Conservation (phyloP, 2,329 filamentous ascomycete genomes). For the Ascocoryne sarcoides region DNA sequence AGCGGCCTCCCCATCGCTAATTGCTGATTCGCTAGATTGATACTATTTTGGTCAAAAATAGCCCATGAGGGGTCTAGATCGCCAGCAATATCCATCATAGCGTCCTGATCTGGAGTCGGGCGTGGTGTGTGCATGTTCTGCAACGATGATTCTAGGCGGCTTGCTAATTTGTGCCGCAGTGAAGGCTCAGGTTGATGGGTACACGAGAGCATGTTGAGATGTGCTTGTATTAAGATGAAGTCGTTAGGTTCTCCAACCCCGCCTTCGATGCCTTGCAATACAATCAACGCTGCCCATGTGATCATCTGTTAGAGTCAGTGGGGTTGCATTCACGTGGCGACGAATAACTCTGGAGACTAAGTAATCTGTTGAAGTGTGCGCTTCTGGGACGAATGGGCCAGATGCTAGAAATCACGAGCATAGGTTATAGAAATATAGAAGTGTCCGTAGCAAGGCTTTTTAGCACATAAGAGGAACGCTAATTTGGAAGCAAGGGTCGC, state of each 20-base stretch:
- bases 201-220: slow-evolving; percentile 17
- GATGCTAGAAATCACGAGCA: no score
- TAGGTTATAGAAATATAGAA: no score
- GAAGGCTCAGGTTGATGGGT: slow-evolving; percentile 16
- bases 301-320: slow-evolving; percentile 27
- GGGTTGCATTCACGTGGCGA: no score
- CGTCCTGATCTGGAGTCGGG: slow-evolving; percentile 8
- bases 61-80: slow-evolving; percentile 9
- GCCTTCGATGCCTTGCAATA: slow-evolving; percentile 34
- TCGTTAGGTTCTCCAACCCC: slow-evolving; percentile 32
- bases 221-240: slow-evolving; percentile 18
- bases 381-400: no score
- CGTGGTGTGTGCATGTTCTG: slow-evolving; percentile 19
- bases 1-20: background rate
- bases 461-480: no score
- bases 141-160: slow-evolving; percentile 16
- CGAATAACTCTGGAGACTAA: no score
- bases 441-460: no score
- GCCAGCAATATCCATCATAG: slow-evolving; percentile 3
- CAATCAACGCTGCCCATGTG: slow-evolving; percentile 37
- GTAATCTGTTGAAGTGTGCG: no score
- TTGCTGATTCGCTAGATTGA: background rate
- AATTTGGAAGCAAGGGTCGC: background rate
- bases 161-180: slow-evolving; percentile 16
- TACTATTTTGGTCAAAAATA: slow-evolving; percentile 15